These are phyloP conservation scores for Alternaria sp. DNA, from an alignment of 2,329 filamentous ascomycete species.

Conservation along the genomic window DNA sequence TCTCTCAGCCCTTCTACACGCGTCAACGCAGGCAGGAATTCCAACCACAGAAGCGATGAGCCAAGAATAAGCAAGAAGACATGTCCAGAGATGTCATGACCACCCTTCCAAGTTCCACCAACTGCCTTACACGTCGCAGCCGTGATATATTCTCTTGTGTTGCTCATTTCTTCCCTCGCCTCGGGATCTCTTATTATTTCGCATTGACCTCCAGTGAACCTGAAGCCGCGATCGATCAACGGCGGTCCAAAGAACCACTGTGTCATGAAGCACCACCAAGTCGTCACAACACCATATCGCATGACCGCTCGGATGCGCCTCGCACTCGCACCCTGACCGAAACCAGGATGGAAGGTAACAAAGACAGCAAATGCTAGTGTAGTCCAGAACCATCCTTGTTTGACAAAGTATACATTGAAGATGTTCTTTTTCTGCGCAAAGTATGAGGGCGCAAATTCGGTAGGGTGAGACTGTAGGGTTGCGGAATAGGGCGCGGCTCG, in stretches of 20 bases:
- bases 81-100: slow-evolving; percentile 95
- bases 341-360: slow-evolving; percentile 70
- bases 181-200: slow-evolving; percentile 64
- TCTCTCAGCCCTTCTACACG: slow-evolving; percentile 60
- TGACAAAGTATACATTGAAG: slow-evolving; percentile 93
- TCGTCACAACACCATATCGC: slow-evolving; percentile 76
- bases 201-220: slow-evolving; percentile 87
- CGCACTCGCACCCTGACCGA: slow-evolving; percentile 53
- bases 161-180: slow-evolving; percentile 56
- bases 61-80: slow-evolving; percentile 91
- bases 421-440: slow-evolving; percentile 94
- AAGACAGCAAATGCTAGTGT: slow-evolving; percentile 77
- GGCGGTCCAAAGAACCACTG: slow-evolving; percentile 97
- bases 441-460: slow-evolving; percentile 73
- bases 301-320: slow-evolving; percentile 66
- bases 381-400: slow-evolving; percentile 93
- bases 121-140: slow-evolving; percentile 81
- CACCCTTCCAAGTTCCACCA: slow-evolving; percentile 88
- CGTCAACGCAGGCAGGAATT: slow-evolving; percentile 72
- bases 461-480: slow-evolving; percentile 68
- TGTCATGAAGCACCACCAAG: slow-evolving; percentile 84
- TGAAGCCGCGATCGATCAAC: slow-evolving; percentile 88
- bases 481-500: slow-evolving; percentile 68
- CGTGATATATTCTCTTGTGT: slow-evolving; percentile 66
- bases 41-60: slow-evolving; percentile 81